Conservation (phyloP, 176 grass and related monocot species). For the Rhynchospora pubera region DNA sequence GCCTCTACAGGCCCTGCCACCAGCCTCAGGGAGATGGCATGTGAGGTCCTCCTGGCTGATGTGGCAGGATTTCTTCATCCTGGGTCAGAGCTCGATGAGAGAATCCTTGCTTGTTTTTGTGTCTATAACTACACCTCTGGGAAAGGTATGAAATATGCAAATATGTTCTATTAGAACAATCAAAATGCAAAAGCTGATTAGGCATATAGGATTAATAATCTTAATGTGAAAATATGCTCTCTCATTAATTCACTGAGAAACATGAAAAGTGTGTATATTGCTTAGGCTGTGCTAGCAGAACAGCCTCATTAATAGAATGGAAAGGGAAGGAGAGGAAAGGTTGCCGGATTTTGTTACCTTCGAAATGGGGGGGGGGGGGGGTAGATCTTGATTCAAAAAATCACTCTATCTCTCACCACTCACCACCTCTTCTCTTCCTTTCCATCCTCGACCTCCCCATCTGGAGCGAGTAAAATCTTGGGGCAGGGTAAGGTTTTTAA, state of each 20-base stretch:
- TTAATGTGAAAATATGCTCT: background rate
- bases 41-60: slow-evolving; percentile 64
- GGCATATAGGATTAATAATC: background rate
- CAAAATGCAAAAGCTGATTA: no score
- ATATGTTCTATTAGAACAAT: background rate
- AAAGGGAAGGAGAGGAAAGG: no score
- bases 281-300: no score
- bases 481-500: no score
- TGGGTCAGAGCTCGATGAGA: slow-evolving; percentile 71
- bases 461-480: no score
- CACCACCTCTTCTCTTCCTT: no score
- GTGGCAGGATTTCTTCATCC: slow-evolving; percentile 66
- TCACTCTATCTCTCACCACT: no score
- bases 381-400: no score
- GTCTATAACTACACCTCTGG: slow-evolving; percentile 91
- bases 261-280: background rate
- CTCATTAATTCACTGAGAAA: background rate
- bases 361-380: no score
- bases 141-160: slow-evolving; percentile 62
- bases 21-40: slow-evolving; percentile 53
- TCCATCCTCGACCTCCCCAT: no score
- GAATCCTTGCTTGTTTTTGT: slow-evolving; percentile 75
- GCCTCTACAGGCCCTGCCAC: slow-evolving; percentile 32
- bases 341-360: no score
- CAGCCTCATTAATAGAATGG: no score